phyloP scores from a whole-genome alignment of 108 stramenopile genomes.

The Nitzschia sp. region DNA sequence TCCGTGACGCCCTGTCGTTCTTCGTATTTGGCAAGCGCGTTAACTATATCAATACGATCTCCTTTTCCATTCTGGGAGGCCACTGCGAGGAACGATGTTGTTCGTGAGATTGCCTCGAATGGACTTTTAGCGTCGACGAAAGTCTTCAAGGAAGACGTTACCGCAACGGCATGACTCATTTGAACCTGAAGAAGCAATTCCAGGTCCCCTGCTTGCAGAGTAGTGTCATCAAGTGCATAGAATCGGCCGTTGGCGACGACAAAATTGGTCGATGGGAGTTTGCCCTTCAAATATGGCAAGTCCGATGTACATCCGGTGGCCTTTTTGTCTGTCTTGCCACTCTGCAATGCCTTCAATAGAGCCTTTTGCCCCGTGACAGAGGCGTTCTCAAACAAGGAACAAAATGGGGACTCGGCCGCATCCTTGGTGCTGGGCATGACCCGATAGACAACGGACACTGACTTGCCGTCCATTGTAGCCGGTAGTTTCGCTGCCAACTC shows the following conservation, averaged over 20 bases:
- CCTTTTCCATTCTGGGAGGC: background rate
- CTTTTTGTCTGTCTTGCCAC: conserved; percentile 2
- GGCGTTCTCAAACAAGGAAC: conserved; percentile 36
- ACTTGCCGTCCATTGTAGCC: conserved; percentile 23
- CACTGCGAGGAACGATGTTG: conserved; percentile 37
- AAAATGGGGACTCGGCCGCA: conserved; percentile 35
- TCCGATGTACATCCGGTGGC: background rate
- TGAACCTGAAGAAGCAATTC: conserved; percentile 59
- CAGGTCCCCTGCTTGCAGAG: conserved; percentile 50
- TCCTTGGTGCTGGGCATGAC: conserved; percentile 43
- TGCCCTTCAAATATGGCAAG: conserved; percentile 24
- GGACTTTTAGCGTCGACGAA: conserved; percentile 25
- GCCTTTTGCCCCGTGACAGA: conserved; percentile 24
- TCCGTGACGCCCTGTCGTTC: conserved; percentile 16
- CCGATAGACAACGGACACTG: conserved; percentile 57
- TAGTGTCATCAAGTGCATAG: conserved; percentile 34
- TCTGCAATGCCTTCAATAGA: conserved; percentile 14
- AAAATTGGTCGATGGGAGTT: conserved; percentile 41
- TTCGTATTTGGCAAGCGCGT: conserved; percentile 15
- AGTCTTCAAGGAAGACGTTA: conserved; percentile 44
- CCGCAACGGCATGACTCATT: conserved; percentile 41
- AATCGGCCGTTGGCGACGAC: conserved; percentile 56
- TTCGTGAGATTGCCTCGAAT: conserved; percentile 29
- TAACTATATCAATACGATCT: conserved; percentile 13
- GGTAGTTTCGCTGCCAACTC: conserved; percentile 39